Conservation (phyloP, 352 stramenopile species). For the Bremia lactucae region DNA sequence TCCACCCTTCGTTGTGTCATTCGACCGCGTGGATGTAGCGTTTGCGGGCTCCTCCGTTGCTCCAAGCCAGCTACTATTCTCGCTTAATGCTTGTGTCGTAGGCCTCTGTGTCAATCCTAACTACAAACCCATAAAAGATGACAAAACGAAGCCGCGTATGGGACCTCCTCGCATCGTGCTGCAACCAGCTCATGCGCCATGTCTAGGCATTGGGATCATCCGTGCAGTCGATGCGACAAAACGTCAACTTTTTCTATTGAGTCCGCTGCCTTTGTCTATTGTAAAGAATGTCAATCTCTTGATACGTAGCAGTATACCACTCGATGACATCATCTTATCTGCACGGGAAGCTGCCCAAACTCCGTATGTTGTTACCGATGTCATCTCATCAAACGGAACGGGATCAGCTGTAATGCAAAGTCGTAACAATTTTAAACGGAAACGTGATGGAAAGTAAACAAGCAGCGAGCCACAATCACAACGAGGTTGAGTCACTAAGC, state of each 20-base stretch:
- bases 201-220: slow-evolving; percentile 55
- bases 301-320: slow-evolving; percentile 49
- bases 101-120: slow-evolving; percentile 59
- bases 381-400: slow-evolving; percentile 60
- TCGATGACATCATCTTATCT: slow-evolving; percentile 46
- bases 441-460: slow-evolving; percentile 43
- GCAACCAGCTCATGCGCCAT: slow-evolving; percentile 41
- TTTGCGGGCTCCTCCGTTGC: slow-evolving; percentile 52
- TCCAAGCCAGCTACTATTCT: slow-evolving; percentile 61
- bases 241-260: slow-evolving; percentile 56
- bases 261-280: slow-evolving; percentile 37
- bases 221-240: slow-evolving; percentile 44
- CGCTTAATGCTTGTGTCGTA: slow-evolving; percentile 61
- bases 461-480: too few relatives aligned
- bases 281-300: slow-evolving; percentile 65
- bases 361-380: slow-evolving; percentile 61
- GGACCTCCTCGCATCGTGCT: slow-evolving; percentile 46
- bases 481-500: slow-evolving; percentile 1
- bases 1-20: slow-evolving; percentile 39
- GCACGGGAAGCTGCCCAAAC: slow-evolving; percentile 27
- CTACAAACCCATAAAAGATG: slow-evolving; percentile 15
- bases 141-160: slow-evolving; percentile 4
- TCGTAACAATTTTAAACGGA: slow-evolving; percentile 82
- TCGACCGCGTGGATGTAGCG: slow-evolving; percentile 46
- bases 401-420: slow-evolving; percentile 74